Evolutionary conservation across 2,329 filamentous ascomycete species (phyloP).

Genomic region (Fusarium scirpi): DNA sequence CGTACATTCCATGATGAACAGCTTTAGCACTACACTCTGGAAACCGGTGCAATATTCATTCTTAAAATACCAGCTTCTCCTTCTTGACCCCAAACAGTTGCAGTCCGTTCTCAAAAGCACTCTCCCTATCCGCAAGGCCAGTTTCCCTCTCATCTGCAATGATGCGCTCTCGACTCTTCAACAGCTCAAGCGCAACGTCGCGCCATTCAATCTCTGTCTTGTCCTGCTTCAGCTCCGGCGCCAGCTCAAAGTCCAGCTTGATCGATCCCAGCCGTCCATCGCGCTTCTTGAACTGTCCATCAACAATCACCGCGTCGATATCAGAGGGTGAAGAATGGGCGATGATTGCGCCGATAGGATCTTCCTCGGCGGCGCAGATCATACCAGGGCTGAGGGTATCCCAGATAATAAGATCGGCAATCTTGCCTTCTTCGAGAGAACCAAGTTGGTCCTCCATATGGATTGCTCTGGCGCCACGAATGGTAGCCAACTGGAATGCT

Average conservation of each 20-base stretch:
- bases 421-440: slow-evolving; percentile 4
- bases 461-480: slow-evolving; percentile 4
- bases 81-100: rapidly evolving
- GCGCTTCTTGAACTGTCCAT: slow-evolving; percentile 19
- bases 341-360: slow-evolving; percentile 12
- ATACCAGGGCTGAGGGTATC: slow-evolving; percentile 8
- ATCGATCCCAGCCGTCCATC: background rate
- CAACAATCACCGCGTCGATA: slow-evolving; percentile 10
- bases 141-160: background rate
- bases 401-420: slow-evolving; percentile 15
- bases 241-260: background rate
- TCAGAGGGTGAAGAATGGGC: background rate
- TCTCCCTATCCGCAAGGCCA: background rate
- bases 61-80: slow-evolving; percentile 1
- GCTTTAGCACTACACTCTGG: background rate
- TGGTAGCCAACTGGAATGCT: slow-evolving; percentile 7
- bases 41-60: too few species aligned
- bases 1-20: background rate
- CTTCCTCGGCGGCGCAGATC: slow-evolving; percentile 11
- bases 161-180: slow-evolving; percentile 2
- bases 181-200: background rate
- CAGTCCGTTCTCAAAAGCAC: background rate
- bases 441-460: slow-evolving; percentile 5
- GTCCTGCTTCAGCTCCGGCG: background rate
- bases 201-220: background rate